Evolutionary conservation across 2,329 filamentous ascomycete genomes (phyloP), one percentile per base, ranked within the genome.

Genomic region (Arthrobotrys megalospora): DNA sequence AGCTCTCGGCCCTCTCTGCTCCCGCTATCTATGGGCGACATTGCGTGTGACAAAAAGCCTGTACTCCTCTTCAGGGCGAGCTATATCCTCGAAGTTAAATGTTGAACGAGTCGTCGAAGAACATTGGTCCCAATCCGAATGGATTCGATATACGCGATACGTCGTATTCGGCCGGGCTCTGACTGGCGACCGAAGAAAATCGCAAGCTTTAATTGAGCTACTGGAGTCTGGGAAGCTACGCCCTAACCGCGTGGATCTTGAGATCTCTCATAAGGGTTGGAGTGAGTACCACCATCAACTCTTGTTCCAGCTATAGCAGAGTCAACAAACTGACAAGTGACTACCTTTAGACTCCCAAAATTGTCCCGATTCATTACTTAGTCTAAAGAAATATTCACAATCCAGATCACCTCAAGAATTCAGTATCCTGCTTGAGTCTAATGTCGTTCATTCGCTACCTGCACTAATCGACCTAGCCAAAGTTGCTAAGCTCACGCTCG

Each of bases 121-220:
- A 16, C 41, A 60, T 60, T 60, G 55, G 36, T 24, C 55, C n/a
- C 8, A 60, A 24, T 60, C 55, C 3, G 6, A 28, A 0, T 60
- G 34, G 55, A 41, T 60, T 19, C 36, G n/a, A 60, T 60, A 60
- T 28, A 60, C 55, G 11, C 12, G 55, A 60, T 43, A 43, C n/a
- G 19, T 60, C 12, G 55, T 60, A 8, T 4, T 43, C n/a, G 55
- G 55, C 11, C 11, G 55, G 4, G 11, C 36, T 4, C 28, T 41
- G 36, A 36, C 43, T 16, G 0, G 8, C 3, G 24, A 2, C 19
- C 14, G 2, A 12, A 2, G 1, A 1, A 19, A n/a, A 3, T 14
- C 19, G 12, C 1, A 43, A 2, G 55, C 34, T 14, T 8, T 60
- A 4, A 43, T 19, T 1, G 5, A n/a, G 5, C n/a, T 43, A 28